Conservation (phyloP, 495 filamentous ascomycete species). For the Tuber borchii region DNA sequence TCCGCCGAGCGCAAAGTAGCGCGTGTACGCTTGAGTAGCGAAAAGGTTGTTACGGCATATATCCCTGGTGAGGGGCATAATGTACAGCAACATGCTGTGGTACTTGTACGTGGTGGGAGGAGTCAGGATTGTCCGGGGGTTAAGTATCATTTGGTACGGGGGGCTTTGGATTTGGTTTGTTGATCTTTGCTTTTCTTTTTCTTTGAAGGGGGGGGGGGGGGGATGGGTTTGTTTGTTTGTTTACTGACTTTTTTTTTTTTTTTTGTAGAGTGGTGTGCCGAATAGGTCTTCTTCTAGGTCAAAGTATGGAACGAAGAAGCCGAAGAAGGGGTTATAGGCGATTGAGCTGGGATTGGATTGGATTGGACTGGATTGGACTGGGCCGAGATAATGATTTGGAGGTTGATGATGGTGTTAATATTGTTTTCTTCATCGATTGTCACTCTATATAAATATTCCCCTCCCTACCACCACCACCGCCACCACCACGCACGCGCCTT, state of each 20-base stretch:
- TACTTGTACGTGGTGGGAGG: conserved; percentile 82
- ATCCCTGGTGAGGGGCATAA: conserved; percentile 98
- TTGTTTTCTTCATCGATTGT: background rate
- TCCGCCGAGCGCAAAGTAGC: conserved; percentile 91
- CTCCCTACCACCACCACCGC: no score
- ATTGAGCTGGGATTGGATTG: no score
- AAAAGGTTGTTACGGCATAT: conserved; percentile 78
- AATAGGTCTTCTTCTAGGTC: conserved; percentile 75
- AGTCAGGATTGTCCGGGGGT: conserved; percentile 98
- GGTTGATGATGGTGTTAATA: background rate
- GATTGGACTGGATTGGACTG: background rate
- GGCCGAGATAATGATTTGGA: background rate
- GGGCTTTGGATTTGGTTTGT: conserved; percentile 88
- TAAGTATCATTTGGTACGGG: conserved; percentile 85
- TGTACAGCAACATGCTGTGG: conserved; percentile 96
- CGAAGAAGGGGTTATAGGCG: conserved; percentile 57
- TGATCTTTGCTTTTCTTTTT: background rate
- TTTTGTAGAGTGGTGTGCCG: conserved; percentile 73
- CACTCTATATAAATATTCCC: background rate
- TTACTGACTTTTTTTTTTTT: background rate
- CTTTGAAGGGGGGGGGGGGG: no score
- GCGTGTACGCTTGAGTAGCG: conserved; percentile 77
- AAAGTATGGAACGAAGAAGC: conserved; percentile 97
- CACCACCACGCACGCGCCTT: background rate
- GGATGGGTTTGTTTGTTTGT: background rate